Evolutionary conservation across 257 asterid species (phyloP), one percentile per base, ranked within the genome.

Genomic region (Solanum rostratum): DNA sequence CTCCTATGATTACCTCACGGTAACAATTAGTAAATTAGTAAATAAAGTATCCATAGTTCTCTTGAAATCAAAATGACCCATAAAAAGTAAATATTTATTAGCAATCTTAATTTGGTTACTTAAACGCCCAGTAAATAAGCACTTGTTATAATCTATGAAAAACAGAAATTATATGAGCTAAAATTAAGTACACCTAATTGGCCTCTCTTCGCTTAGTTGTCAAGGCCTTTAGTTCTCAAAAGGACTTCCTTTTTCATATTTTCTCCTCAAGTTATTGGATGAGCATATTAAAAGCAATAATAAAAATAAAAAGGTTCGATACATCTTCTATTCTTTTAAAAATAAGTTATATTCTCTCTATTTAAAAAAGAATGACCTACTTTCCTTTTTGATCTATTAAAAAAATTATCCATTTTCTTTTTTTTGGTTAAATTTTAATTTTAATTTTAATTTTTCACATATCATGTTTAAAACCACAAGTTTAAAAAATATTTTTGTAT

Each of bases 1-100:
- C n/a, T n/a, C n/a, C n/a, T n/a, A n/a, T 63, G 81, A 60, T 83
- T 84, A 83, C 69, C 76, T 79, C 68, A 33, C 73, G 15, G 60
- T 16, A 73, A 73, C 46, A n/a, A n/a, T n/a, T n/a, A n/a, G n/a
- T n/a, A n/a, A n/a, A n/a, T n/a, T n/a, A n/a, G n/a, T n/a, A n/a
- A n/a, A n/a, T n/a, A n/a, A n/a, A n/a, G n/a, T n/a, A n/a, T n/a
- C n/a, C n/a, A n/a, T n/a, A n/a, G n/a, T 45, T 29, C 37, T 55
- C 50, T 70, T 71, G 14, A 29, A 50, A 50, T 50, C 14, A 63
- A 63, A 13, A 63, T 63, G 57, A 52, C n/a, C 57, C 57, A 1
- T 52, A 52, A 52, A 52, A 52, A 52, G 8, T 52, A 79, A 50
- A 37, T 55, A 5, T 79, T 29, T 66, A 84, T 6, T 6, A 33